Evolutionary conservation across 768 basidiomycete genomes (phyloP).

Genomic region (Naganishia vaughanmartiniae): DNA sequence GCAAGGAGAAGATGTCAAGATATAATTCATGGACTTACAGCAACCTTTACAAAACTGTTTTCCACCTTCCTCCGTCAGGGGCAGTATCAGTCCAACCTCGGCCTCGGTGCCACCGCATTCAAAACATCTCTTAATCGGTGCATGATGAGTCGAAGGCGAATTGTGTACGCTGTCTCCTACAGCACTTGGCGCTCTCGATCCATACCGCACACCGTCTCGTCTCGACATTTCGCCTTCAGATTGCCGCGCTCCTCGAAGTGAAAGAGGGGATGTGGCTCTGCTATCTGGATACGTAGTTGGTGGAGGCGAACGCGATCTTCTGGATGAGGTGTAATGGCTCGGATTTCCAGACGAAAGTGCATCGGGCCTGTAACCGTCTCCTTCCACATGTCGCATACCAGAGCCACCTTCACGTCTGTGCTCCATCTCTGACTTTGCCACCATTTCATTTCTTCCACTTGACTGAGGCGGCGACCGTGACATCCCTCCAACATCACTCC

Average conservation of each 20-base stretch:
- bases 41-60: constrained; percentile 21
- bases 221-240: background rate
- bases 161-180: background rate
- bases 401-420: background rate
- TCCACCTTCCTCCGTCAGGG: constrained; percentile 19
- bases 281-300: constrained; percentile 7
- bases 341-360: background rate
- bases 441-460: background rate
- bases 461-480: background rate
- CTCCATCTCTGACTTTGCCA: background rate
- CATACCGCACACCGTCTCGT: background rate
- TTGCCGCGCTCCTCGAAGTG: background rate
- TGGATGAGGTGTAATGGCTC: background rate
- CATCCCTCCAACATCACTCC: background rate
- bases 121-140: constrained; percentile 3
- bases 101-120: constrained; percentile 13
- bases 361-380: background rate
- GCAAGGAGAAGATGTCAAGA: background rate
- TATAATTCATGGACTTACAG: background rate
- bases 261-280: background rate
- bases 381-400: background rate
- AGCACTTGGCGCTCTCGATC: background rate
- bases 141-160: constrained; percentile 12
- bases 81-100: constrained; percentile 9
- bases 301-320: constrained; percentile 9